phyloP scores from a whole-genome alignment of 305 asterid species.

The Solanum hybrid region DNA sequence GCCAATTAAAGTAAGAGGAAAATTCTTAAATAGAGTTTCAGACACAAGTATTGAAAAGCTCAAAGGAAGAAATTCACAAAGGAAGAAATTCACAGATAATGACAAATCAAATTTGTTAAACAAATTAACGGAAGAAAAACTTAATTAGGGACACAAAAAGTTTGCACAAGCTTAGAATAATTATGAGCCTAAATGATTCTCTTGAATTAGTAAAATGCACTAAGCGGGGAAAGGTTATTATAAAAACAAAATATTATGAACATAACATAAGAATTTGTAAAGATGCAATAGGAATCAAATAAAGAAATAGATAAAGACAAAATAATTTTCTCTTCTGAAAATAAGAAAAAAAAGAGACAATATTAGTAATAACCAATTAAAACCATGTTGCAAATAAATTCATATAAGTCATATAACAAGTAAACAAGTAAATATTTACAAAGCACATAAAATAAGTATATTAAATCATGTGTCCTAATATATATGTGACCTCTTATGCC shows the following conservation, averaged over 20 bases:
- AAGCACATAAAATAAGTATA: neutral
- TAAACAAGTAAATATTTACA: neutral
- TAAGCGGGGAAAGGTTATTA: neutral
- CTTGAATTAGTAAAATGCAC: neutral
- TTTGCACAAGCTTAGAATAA: neutral
- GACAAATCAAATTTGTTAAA: no score
- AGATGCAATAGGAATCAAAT: neutral
- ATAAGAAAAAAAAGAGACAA: no score
- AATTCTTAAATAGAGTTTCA: neutral
- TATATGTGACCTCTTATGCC: neutral
- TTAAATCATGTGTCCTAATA: no score
- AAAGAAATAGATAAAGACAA: neutral
- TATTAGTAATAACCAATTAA: no score
- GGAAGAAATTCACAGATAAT: neutral
- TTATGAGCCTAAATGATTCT: neutral
- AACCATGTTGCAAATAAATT: neutral
- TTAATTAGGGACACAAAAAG: neutral
- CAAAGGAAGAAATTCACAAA: neutral
- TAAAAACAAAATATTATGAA: neutral
- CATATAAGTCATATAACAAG: neutral
- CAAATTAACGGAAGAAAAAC: neutral
- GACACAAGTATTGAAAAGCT: neutral
- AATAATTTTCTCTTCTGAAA: neutral
- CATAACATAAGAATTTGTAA: neutral
- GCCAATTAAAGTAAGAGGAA: neutral